These are phyloP conservation scores for Cryptococcus neoformans DNA, from an alignment of 1,284 basidiomycete species.

Conservation along the genomic window DNA sequence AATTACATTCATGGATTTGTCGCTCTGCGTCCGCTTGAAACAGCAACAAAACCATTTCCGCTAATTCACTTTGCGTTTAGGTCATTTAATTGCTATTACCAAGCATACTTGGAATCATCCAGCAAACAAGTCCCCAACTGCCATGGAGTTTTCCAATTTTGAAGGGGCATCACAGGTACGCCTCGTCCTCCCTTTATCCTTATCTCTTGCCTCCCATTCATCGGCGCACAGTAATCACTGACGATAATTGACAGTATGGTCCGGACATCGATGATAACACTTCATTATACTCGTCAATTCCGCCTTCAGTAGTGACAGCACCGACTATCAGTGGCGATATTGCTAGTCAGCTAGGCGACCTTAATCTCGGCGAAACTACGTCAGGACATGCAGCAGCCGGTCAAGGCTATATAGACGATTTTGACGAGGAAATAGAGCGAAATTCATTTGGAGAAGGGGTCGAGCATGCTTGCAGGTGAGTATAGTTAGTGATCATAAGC, in stretches of 20 bases:
- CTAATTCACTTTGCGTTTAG: too few relatives aligned
- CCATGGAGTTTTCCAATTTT: constrained; percentile 68
- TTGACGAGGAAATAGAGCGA: constrained; percentile 81
- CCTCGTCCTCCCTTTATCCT: background rate
- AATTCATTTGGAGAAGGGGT: constrained; percentile 74
- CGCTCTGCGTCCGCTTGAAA: too few relatives aligned
- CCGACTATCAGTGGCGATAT: constrained; percentile 15
- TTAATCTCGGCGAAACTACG: constrained; percentile 2
- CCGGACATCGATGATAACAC: constrained; percentile 73
- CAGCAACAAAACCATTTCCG: too few relatives aligned
- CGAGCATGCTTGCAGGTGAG: constrained; percentile 92
- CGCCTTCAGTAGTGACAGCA: constrained; percentile 13
- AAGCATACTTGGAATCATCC: too few relatives aligned
- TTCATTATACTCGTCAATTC: constrained; percentile 58
- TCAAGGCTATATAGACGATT: constrained; percentile 35
- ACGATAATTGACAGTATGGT: constrained; percentile 55
- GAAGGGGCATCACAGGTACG: constrained; percentile 55
- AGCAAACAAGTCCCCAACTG: too few relatives aligned
- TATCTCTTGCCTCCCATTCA: background rate
- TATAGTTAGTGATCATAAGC: constrained; percentile 10
- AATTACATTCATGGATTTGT: too few relatives aligned
- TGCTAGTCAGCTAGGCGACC: constrained; percentile 12
- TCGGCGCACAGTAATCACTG: background rate
- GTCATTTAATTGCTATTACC: too few relatives aligned
- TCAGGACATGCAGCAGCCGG: background rate